Percentiles rank a stretch among this genome's conserved stretches.
Conservation (phyloP, 1,139 yeast genomes). For the Saccharomycopsis hybrid region DNA sequence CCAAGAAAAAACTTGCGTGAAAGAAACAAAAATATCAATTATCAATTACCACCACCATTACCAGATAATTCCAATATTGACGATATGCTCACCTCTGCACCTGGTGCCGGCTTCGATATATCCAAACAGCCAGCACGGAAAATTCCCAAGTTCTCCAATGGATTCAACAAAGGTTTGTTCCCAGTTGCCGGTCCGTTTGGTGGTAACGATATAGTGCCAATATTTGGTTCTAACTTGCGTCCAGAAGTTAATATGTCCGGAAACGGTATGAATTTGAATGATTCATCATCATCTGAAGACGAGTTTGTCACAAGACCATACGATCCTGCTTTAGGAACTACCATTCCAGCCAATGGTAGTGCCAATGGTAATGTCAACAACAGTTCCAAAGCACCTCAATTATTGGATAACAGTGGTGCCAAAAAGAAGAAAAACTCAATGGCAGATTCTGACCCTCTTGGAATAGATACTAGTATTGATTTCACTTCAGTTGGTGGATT, state of each 20-base stretch:
- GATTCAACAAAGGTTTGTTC: conserved; percentile 45
- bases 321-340: conserved; percentile 21
- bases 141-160: conserved; percentile 22
- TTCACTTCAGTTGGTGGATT: conserved; percentile 90
- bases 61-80: conserved; percentile 40
- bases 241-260: conserved; percentile 37
- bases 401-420: conserved; percentile 25
- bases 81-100: conserved; percentile 28
- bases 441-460: conserved; percentile 94
- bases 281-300: conserved; percentile 69
- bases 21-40: conserved; percentile 65
- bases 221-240: conserved; percentile 57
- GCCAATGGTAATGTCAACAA: background rate
- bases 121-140: conserved; percentile 20
- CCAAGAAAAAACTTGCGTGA: conserved; percentile 66
- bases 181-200: conserved; percentile 99
- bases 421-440: conserved; percentile 54
- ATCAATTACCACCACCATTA: conserved; percentile 83
- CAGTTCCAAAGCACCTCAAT: background rate
- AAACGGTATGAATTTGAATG: conserved; percentile 26
- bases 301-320: conserved; percentile 28
- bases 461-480: conserved; percentile 88
- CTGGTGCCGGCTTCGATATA: conserved; percentile 22
- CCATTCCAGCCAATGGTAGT: conserved; percentile 28
- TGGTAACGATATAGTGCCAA: conserved; percentile 76